Percentiles rank a stretch among this genome's conserved stretches.
Conservation (phyloP, 2,329 filamentous ascomycete species). For the Ophiosphaerella narmari region DNA sequence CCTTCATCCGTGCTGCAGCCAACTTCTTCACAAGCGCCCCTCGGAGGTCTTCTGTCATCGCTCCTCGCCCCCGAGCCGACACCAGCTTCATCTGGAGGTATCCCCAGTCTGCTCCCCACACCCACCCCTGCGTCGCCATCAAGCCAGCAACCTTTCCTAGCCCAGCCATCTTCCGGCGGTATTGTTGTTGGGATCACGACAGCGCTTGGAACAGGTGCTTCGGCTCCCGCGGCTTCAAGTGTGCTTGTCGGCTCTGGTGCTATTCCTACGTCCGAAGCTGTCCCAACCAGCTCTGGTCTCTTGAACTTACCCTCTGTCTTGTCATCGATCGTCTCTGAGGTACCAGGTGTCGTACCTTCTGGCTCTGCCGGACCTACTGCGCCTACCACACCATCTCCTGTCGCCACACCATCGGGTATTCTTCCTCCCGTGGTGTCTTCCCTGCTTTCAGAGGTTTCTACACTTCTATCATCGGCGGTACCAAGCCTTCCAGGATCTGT, state of each 20-base stretch:
- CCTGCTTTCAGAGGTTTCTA: slow-evolving; percentile 19
- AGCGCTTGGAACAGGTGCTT: slow-evolving; percentile 32
- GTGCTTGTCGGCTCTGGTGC: slow-evolving; percentile 17
- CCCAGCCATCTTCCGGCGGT: slow-evolving; percentile 25
- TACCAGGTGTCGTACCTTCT: slow-evolving; percentile 23
- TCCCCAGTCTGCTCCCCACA: slow-evolving; percentile 32
- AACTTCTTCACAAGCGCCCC: slow-evolving; percentile 3
- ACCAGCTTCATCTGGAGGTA: slow-evolving; percentile 24
- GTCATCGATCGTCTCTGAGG: slow-evolving; percentile 26
- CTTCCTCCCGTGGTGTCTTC: slow-evolving; percentile 21
- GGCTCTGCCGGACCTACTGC: slow-evolving; percentile 23
- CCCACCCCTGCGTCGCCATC: slow-evolving; percentile 8
- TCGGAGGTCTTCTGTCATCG: slow-evolving; percentile 16
- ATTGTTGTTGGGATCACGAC: slow-evolving; percentile 45
- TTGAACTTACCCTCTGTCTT: slow-evolving; percentile 19
- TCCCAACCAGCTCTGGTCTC: slow-evolving; percentile 10
- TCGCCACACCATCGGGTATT: slow-evolving; percentile 13
- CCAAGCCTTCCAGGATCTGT: slow-evolving; percentile 21
- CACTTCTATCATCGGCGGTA: slow-evolving; percentile 22
- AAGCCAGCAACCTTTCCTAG: slow-evolving; percentile 1
- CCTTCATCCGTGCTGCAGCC: slow-evolving; percentile 16
- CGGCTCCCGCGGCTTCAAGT: slow-evolving; percentile 13
- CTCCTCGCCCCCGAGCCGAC: slow-evolving; percentile 17
- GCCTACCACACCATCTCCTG: slow-evolving; percentile 17
- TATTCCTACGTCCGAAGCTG: slow-evolving; percentile 28